Evolutionary conservation across 2,329 filamentous ascomycete genomes (phyloP).

Genomic region (Camillea tinctor): DNA sequence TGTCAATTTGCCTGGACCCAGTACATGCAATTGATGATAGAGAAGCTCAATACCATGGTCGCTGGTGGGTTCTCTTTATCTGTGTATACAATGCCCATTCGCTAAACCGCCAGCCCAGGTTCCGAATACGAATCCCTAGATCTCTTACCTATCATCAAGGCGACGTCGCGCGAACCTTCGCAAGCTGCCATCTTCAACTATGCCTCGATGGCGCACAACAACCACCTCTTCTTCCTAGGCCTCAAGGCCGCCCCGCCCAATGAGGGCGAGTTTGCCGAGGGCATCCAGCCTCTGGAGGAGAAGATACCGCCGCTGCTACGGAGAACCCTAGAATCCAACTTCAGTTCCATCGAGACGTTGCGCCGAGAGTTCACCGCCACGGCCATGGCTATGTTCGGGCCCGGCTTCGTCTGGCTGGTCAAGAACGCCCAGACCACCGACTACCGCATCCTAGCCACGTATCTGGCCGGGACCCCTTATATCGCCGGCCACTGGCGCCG

Average conservation of each 20-base stretch:
- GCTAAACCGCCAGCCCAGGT: slow-evolving; percentile 43
- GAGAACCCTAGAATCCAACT: slow-evolving; percentile 63
- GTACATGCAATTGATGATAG: slow-evolving; percentile 73
- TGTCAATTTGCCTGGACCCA: slow-evolving; percentile 78
- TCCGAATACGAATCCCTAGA: slow-evolving; percentile 61
- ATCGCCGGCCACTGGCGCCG: slow-evolving; percentile 79
- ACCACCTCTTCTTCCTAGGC: slow-evolving; percentile 73
- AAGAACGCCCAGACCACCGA: slow-evolving; percentile 45
- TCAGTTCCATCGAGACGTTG: slow-evolving; percentile 81
- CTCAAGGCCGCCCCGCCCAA: slow-evolving; percentile 31
- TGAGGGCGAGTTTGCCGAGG: slow-evolving; percentile 8
- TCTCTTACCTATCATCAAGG: slow-evolving; percentile 67
- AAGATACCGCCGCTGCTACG: slow-evolving; percentile 58
- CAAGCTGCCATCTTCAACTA: slow-evolving; percentile 87
- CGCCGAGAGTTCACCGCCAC: slow-evolving; percentile 76
- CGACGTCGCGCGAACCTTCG: slow-evolving; percentile 74
- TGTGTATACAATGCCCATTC: slow-evolving; percentile 1
- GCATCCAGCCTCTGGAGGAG: slow-evolving; percentile 8
- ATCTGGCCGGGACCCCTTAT: slow-evolving; percentile 88
- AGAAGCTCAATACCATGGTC: slow-evolving; percentile 73
- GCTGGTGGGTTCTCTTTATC: slow-evolving; percentile 55
- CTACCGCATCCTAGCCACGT: slow-evolving; percentile 77
- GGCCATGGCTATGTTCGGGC: slow-evolving; percentile 90
- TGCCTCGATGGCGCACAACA: slow-evolving; percentile 96
- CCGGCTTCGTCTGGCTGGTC: slow-evolving; percentile 96